Conservation (phyloP, 768 basidiomycete species). For the Auricularia heimuer region DNA sequence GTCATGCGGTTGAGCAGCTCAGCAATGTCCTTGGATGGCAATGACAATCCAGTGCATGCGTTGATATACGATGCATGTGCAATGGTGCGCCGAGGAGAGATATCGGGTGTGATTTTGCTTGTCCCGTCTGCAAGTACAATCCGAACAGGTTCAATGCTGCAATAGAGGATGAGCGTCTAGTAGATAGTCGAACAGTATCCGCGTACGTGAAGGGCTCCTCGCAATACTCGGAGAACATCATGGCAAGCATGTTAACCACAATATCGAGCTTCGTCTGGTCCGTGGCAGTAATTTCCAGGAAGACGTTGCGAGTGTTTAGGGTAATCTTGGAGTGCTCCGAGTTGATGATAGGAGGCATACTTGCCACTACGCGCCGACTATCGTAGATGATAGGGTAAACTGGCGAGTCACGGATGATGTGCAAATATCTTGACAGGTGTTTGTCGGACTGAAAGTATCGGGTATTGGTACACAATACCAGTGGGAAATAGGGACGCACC, state of each 20-base stretch:
- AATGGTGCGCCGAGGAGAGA: conserved; percentile 58
- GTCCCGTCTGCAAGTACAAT: conserved; percentile 72
- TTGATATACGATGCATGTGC: conserved; percentile 90
- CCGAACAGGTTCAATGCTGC: conserved; percentile 87
- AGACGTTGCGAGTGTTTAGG: conserved; percentile 84
- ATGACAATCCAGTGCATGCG: conserved; percentile 80
- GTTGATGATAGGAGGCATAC: conserved; percentile 98
- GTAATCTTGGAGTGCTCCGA: conserved; percentile 97
- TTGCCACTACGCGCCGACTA: conserved; percentile 72
- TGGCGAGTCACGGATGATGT: conserved; percentile 87
- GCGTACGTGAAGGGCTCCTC: conserved; percentile 84
- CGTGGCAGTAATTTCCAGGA: conserved; percentile 94
- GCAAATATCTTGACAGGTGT: conserved; percentile 81
- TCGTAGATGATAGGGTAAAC: conserved; percentile 99
- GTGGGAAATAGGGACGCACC: conserved; percentile 34
- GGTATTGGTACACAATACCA: conserved; percentile 2
- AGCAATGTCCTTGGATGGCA: conserved; percentile 56
- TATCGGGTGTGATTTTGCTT: conserved; percentile 66
- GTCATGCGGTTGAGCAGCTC: conserved; percentile 79
- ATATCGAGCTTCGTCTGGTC: conserved; percentile 95
- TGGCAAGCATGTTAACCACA: conserved; percentile 85
- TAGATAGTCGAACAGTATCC: conserved; percentile 4
- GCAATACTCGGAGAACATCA: conserved; percentile 99
- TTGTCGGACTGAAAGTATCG: conserved; percentile 61
- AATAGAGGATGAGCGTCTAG: neutral